A percentile compares a stretch with the other conserved stretches of the same genome.
Evolutionary conservation across 164 flowering plant species (phyloP).

Genomic region (Liriodendron chinense): DNA sequence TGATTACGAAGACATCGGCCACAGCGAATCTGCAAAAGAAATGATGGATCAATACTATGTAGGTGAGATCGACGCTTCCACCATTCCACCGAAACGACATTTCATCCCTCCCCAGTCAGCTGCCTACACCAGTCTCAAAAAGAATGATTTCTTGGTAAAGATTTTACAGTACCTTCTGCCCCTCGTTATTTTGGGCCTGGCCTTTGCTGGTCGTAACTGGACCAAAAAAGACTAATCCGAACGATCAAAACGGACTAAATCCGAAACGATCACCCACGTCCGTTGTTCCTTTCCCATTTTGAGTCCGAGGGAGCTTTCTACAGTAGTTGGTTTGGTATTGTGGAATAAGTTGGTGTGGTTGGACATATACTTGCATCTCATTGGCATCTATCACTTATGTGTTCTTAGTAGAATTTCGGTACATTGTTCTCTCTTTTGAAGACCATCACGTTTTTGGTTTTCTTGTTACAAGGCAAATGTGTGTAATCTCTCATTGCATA

Average conservation of each 20-base stretch:
- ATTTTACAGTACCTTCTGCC: slow-evolving; percentile 82
- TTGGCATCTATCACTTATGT: background rate
- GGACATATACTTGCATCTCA: background rate
- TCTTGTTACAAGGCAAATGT: no score
- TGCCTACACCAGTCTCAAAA: slow-evolving; percentile 40
- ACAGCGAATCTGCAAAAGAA: slow-evolving; percentile 76
- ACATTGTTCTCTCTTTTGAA: no score
- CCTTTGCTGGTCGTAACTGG: slow-evolving; percentile 63
- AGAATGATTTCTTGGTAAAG: slow-evolving; percentile 61
- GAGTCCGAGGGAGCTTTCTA: background rate
- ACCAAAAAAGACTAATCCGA: slow-evolving; percentile 58
- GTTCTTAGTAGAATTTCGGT: background rate
- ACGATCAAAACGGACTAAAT: background rate
- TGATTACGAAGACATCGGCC: slow-evolving; percentile 94
- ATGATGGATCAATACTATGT: slow-evolving; percentile 72
- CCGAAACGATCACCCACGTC: background rate
- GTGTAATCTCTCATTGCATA: no score
- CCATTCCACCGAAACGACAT: slow-evolving; percentile 51
- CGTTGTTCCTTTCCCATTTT: background rate
- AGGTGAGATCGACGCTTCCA: slow-evolving; percentile 70
- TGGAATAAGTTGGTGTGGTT: background rate
- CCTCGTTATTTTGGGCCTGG: slow-evolving; percentile 73
- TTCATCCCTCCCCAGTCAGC: slow-evolving; percentile 41
- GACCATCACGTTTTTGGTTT: no score
- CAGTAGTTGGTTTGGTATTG: background rate